These are phyloP conservation scores for Dryadomyces quercivorus DNA, from an alignment of 2,329 filamentous ascomycete species.

Conservation along the genomic window DNA sequence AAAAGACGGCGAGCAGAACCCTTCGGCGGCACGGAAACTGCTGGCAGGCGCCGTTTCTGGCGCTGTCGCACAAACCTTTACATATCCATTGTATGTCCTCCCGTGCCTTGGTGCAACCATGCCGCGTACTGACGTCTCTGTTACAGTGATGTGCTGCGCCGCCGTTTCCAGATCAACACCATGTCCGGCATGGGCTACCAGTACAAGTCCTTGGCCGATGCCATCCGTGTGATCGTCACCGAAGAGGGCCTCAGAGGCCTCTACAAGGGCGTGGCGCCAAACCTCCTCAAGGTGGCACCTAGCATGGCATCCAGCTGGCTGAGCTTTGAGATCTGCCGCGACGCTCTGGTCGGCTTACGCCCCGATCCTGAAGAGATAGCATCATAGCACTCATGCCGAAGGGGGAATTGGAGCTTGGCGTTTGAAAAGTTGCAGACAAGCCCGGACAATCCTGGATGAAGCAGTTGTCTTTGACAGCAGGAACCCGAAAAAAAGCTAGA, in stretches of 20 bases:
- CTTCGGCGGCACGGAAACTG: conserved; percentile 67
- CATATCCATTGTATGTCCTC: conserved; percentile 86
- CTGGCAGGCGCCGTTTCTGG: conserved; percentile 88
- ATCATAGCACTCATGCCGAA: not conserved
- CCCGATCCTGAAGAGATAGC: conserved; percentile 22
- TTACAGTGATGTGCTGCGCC: conserved; percentile 71
- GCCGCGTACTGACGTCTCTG: not conserved
- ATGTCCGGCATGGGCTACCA: conserved; percentile 98
- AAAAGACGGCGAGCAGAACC: conserved; percentile 75
- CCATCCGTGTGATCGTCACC: conserved; percentile 65
- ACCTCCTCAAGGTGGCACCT: conserved; percentile 90
- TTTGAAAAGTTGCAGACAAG: not conserved
- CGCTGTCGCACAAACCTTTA: conserved; percentile 91
- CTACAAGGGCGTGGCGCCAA: conserved; percentile 94
- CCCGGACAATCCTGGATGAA: too few species aligned
- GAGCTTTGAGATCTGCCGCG: conserved; percentile 87
- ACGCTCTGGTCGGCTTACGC: conserved; percentile 61
- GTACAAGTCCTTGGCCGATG: conserved; percentile 79
- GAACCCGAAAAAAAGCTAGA: too few species aligned
- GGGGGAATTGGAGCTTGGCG: not conserved
- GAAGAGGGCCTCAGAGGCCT: conserved; percentile 77
- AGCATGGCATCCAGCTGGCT: conserved; percentile 99
- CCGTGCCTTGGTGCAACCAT: not conserved
- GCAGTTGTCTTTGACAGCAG: too few species aligned
- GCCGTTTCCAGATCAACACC: conserved; percentile 96